Evolutionary conservation across 306 rosid species (phyloP).

Genomic region (Arachis hypogaea): DNA sequence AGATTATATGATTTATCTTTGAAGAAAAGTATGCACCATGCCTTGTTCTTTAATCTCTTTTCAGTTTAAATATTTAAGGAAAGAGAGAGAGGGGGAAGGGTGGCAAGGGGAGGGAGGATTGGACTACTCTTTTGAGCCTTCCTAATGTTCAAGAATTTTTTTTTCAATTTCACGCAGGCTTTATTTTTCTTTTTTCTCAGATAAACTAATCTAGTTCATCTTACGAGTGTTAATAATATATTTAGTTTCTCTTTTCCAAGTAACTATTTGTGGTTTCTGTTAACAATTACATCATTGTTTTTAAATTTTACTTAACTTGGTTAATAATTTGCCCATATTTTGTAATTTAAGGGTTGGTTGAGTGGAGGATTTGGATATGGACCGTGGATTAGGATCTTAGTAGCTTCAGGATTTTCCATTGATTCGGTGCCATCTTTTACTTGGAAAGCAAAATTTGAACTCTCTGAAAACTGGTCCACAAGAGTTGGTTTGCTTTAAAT

Average conservation of each 20-base stretch:
- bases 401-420: slow-evolving; percentile 81
- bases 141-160: no score
- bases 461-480: slow-evolving; percentile 53
- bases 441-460: slow-evolving; percentile 78
- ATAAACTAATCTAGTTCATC: no score
- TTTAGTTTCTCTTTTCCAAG: slow-evolving; percentile 2
- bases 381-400: slow-evolving; percentile 88
- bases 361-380: slow-evolving; percentile 97
- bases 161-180: no score
- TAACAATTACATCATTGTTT: slow-evolving; percentile 17
- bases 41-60: slow-evolving; percentile 11
- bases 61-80: not conserved
- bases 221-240: not conserved
- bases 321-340: slow-evolving; percentile 32
- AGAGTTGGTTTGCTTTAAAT: slow-evolving; percentile 54
- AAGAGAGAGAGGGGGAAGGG: no score
- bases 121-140: no score
- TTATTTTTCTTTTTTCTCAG: no score
- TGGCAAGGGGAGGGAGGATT: no score
- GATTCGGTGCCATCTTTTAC: slow-evolving; percentile 72
- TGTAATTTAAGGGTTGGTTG: slow-evolving; percentile 83
- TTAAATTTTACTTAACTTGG: slow-evolving; percentile 15
- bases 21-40: slow-evolving; percentile 5
- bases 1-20: slow-evolving; percentile 5
- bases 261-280: not conserved